phyloP scores from a whole-genome alignment of 345 rosid genomes.

The Orychophragmus violaceus region DNA sequence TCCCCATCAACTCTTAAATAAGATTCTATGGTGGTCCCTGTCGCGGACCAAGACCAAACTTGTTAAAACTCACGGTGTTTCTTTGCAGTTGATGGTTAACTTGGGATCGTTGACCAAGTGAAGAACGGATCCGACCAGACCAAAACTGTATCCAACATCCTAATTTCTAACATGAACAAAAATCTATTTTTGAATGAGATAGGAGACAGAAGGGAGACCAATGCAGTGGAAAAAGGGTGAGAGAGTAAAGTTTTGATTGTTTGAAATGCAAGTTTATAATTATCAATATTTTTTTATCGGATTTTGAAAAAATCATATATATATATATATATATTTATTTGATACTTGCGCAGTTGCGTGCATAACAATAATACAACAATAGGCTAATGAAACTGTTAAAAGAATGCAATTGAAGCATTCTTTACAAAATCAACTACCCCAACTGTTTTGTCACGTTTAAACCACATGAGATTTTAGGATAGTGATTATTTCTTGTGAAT shows the following conservation, averaged over 20 bases:
- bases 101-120: neutral
- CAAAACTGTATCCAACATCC: neutral
- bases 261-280: neutral
- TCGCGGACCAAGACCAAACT: neutral
- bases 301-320: neutral
- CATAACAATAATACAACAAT: neutral
- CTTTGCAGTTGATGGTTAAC: neutral
- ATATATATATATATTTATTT: neutral
- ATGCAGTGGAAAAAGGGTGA: neutral
- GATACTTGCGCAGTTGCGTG: slow-evolving; percentile 7
- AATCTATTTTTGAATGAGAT: neutral
- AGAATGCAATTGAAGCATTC: neutral
- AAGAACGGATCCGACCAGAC: neutral
- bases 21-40: neutral
- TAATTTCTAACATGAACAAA: neutral
- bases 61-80: neutral
- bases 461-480: neutral
- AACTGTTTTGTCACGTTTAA: slow-evolving; percentile 12
- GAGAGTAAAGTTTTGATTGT: neutral
- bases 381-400: neutral
- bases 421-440: slow-evolving; percentile 14
- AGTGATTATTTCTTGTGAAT: slow-evolving; percentile 2
- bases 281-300: neutral
- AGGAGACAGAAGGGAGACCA: neutral
- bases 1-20: neutral